A percentile compares a stretch with the other conserved stretches of the same genome.
Evolutionary conservation across 192 early-diverging fungal species (phyloP).

Genomic region (Coemansia sp.): DNA sequence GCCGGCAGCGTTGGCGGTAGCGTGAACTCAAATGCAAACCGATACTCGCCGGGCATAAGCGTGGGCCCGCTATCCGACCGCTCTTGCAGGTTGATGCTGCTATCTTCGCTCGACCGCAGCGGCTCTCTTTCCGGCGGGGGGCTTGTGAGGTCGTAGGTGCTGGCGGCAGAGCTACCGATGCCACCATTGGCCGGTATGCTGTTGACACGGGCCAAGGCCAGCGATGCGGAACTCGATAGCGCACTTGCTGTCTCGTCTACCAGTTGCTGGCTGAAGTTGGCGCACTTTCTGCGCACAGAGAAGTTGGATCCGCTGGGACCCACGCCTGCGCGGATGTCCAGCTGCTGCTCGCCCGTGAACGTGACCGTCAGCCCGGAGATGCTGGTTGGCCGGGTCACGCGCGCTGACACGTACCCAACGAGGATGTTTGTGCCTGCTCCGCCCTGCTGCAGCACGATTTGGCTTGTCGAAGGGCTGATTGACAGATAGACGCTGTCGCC

Average conservation of each 20-base stretch:
- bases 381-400: constrained; percentile 10
- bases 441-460: constrained; percentile 26
- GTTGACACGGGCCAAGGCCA: constrained; percentile 1
- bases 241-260: constrained; percentile 1
- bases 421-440: constrained; percentile 21
- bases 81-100: neutral
- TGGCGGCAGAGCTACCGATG: constrained; percentile 8
- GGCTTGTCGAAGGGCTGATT: constrained; percentile 38
- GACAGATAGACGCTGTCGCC: neutral
- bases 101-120: constrained; percentile 10
- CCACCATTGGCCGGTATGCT: neutral
- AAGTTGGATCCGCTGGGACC: constrained; percentile 32
- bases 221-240: neutral
- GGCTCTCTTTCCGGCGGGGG: constrained; percentile 7
- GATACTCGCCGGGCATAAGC: constrained; percentile 34
- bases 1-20: constrained; percentile 29
- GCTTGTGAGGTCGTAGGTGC: constrained; percentile 3
- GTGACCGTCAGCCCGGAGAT: constrained; percentile 22
- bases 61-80: neutral
- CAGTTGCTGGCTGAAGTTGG: constrained; percentile 24
- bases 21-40: constrained; percentile 45
- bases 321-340: constrained; percentile 37
- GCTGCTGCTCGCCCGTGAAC: constrained; percentile 27
- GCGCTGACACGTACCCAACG: constrained; percentile 26
- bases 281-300: constrained; percentile 17